Evolutionary conservation across 2,329 filamentous ascomycete species (phyloP).

Genomic region (Thielaviopsis musarum): DNA sequence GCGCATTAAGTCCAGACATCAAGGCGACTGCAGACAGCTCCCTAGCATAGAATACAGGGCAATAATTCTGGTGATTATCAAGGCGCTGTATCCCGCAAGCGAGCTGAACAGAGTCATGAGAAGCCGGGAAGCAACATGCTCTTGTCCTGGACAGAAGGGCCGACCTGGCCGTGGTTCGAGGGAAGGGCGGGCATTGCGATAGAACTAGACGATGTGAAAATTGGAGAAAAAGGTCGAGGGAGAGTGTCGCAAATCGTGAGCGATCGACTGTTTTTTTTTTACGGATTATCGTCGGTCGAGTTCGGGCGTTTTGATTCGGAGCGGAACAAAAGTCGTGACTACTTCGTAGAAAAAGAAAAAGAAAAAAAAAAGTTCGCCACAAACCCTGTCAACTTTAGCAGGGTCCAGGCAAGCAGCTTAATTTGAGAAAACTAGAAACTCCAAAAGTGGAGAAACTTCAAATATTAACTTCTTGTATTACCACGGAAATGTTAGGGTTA

Average conservation of each 20-base stretch:
- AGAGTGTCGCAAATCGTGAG: background rate
- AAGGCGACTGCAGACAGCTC: background rate
- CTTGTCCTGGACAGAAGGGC: conserved; percentile 29
- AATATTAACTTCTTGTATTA: background rate
- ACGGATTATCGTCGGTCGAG: no score
- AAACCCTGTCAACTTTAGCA: background rate
- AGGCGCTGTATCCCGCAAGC: background rate
- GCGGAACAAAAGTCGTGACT: background rate
- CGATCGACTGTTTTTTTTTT: no score
- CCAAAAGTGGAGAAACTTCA: background rate
- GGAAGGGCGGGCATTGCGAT: conserved; percentile 26
- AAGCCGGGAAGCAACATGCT: conserved; percentile 21
- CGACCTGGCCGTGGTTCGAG: conserved; percentile 19
- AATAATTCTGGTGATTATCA: background rate
- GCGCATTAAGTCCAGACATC: background rate
- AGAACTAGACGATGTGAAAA: background rate
- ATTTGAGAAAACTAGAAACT: background rate
- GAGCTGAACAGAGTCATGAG: background rate
- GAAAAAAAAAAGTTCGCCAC: background rate
- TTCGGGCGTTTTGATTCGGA: background rate
- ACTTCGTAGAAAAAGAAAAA: no score
- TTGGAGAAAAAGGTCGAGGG: background rate
- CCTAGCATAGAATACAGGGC: background rate
- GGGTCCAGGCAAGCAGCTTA: background rate
- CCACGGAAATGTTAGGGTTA: background rate